A percentile compares a stretch with the other conserved stretches of the same genome.
Evolutionary conservation across 345 rosid genomes (phyloP).

Genomic region (Corymbia maculata): DNA sequence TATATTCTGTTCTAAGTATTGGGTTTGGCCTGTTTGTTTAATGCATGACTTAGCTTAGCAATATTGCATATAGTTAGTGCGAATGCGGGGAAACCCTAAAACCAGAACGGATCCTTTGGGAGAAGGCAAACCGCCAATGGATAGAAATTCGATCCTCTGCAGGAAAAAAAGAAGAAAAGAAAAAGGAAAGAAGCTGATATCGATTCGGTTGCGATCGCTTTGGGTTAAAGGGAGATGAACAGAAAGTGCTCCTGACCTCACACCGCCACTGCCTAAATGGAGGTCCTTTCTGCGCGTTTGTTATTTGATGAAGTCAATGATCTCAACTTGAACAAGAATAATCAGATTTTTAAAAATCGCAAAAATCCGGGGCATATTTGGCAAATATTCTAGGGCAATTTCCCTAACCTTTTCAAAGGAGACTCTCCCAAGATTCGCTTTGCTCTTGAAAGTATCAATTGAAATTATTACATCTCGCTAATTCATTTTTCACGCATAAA

Average conservation of each 20-base stretch:
- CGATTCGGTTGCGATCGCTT: not conserved
- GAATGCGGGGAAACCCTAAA: not conserved
- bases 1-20: not conserved
- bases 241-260: not conserved
- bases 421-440: not conserved
- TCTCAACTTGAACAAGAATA: not conserved
- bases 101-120: not conserved
- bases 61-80: not conserved
- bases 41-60: not conserved
- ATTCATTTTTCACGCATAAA: not conserved
- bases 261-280: not conserved
- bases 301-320: not conserved
- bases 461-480: fast-evolving
- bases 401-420: not conserved
- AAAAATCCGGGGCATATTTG: not conserved
- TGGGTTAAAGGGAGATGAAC: not conserved
- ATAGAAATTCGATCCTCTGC: too few species aligned
- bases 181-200: not conserved
- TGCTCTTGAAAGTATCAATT: not conserved
- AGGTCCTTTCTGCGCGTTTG: not conserved
- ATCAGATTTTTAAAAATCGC: not conserved
- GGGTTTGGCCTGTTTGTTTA: not conserved
- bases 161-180: too few species aligned
- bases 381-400: not conserved
- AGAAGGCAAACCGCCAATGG: not conserved